Evolutionary conservation across 495 filamentous ascomycete genomes (phyloP), one percentile per base, ranked within the genome.

Genomic region (Penicillium goetzii): DNA sequence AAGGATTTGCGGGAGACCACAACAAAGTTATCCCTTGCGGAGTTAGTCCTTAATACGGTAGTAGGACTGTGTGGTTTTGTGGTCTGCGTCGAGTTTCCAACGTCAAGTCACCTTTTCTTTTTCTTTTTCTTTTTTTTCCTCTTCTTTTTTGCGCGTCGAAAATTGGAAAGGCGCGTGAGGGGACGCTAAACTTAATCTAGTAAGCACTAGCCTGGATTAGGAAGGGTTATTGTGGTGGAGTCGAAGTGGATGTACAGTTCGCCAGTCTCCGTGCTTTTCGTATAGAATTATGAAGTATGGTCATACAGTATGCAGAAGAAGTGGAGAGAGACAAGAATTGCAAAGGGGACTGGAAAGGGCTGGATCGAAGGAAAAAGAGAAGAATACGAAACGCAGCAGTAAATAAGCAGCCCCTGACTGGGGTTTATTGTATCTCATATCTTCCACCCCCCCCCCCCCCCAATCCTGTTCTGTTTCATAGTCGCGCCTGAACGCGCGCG

Each of bases 141-240:
- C 52, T 58, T 62, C 58, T 58, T 68, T 68, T 67, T 64, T 63
- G 62, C 72, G 70, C 69, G 74, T 70, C 62, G 63, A 70, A 67
- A 66, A 68, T 54, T 62, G 32, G 47, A 40, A 62, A 62, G 68
- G 56, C 65, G 66, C 65, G 62, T 62, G 54, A 59, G 51, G 38
- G n/a, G n/a, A 64, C 66, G 45, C 70, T 72, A 73, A 63, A 56
- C 65, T 28, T 4, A 8, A 64, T 59, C 34, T 33, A 58, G 54
- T 36, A 51, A 25, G 23, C 38, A 21, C 68, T 71, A 73, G 61
- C n/a, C 70, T 51, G 8, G 19, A 68, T 71, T 32, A 30, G 71
- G 72, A 21, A 6, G 38, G 23, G 23, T 53, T 62, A 58, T 52
- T 56, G 45, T 56, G 32, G 52, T 34, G 30, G 52, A 36, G 30